These are phyloP conservation scores for Phytophthora rubi DNA, from an alignment of 352 stramenopile species.

Conservation along the genomic window DNA sequence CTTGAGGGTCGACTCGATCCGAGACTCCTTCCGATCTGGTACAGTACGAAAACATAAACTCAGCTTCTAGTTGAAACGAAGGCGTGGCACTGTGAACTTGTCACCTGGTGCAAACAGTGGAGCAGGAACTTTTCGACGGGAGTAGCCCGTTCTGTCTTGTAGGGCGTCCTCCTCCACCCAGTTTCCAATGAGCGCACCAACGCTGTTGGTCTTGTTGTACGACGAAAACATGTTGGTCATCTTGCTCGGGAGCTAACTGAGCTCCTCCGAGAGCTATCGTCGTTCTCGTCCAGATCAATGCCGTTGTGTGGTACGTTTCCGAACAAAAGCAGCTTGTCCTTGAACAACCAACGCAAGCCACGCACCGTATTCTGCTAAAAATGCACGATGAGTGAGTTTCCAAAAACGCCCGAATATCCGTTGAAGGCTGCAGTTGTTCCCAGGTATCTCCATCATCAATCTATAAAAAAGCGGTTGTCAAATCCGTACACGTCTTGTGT, in stretches of 20 bases:
- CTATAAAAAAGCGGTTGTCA: constrained; percentile 26
- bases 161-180: constrained; percentile 87
- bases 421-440: constrained; percentile 7
- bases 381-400: not conserved
- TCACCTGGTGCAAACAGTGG: constrained; percentile 40
- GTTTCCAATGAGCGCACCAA: constrained; percentile 79
- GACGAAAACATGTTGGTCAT: constrained; percentile 47
- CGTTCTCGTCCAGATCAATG: constrained; percentile 10
- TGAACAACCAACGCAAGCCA: constrained; percentile 2
- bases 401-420: not conserved
- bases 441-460: not conserved
- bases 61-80: not conserved
- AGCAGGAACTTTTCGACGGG: constrained; percentile 59
- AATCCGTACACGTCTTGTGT: not conserved
- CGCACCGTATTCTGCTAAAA: constrained; percentile 24
- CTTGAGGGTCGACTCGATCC: constrained; percentile 53
- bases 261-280: not conserved
- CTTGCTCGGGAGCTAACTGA: not conserved
- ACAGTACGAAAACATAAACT: not conserved
- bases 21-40: constrained; percentile 51
- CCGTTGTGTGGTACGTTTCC: constrained; percentile 14
- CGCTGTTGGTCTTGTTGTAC: constrained; percentile 88
- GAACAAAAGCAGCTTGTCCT: not conserved
- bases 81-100: not conserved
- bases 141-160: constrained; percentile 60